These are phyloP conservation scores for Zalaria obscura DNA, from an alignment of 2,329 filamentous ascomycete genomes.

Conservation along the genomic window DNA sequence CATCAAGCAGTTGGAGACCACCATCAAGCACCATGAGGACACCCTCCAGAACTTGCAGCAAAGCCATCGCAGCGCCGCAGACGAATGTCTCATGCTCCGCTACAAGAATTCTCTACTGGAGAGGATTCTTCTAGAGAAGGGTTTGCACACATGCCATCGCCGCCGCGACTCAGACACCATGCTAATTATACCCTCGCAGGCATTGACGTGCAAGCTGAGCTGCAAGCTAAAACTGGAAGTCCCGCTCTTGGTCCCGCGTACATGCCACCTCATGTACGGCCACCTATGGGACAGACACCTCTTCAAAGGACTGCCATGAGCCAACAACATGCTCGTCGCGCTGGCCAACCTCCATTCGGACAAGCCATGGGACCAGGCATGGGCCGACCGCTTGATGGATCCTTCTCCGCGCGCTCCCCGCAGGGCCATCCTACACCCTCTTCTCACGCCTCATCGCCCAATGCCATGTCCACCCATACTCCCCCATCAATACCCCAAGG, in stretches of 20 bases:
- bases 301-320: constrained; percentile 72
- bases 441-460: constrained; percentile 60
- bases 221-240: constrained; percentile 82
- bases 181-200: constrained; percentile 34
- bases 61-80: constrained; percentile 83
- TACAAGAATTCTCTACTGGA: constrained; percentile 98
- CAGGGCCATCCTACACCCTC: constrained; percentile 71
- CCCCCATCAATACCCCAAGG: constrained; percentile 47
- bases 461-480: constrained; percentile 41
- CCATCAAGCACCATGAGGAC: constrained; percentile 93
- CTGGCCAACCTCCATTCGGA: constrained; percentile 23
- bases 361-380: constrained; percentile 12
- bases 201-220: constrained; percentile 92
- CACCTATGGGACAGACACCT: constrained; percentile 41
- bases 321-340: constrained; percentile 40
- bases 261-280: constrained; percentile 37
- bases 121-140: constrained; percentile 90
- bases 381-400: constrained; percentile 8
- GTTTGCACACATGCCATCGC: constrained; percentile 28
- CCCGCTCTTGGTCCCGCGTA: constrained; percentile 58
- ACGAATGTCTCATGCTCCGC: constrained; percentile 94
- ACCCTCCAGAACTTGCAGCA: constrained; percentile 85
- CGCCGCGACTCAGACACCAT: neutral
- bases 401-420: constrained; percentile 43
- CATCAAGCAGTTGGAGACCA: constrained; percentile 96